phyloP scores from a whole-genome alignment of 768 basidiomycete species.

The Leccinum subtestaceum region DNA sequence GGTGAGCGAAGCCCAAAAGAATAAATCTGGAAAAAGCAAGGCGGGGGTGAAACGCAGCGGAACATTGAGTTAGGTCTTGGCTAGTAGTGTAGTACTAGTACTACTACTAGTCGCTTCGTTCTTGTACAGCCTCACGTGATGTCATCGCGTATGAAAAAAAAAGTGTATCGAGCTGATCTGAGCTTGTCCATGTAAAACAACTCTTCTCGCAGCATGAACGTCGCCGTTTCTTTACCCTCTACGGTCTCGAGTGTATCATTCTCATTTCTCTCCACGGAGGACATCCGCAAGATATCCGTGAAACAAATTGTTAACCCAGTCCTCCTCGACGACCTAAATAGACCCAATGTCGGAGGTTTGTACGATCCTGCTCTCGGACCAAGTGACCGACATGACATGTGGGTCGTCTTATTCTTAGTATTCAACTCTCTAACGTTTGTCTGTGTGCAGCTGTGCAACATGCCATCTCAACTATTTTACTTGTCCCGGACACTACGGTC shows the following conservation, averaged over 20 bases:
- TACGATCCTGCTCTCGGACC: conserved; percentile 97
- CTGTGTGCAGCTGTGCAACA: conserved; percentile 73
- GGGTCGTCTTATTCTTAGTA: conserved; percentile 33
- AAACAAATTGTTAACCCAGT: conserved; percentile 94
- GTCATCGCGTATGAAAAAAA: conserved; percentile 8
- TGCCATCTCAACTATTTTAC: conserved; percentile 90
- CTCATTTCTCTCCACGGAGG: conserved; percentile 84
- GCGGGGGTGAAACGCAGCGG: conserved; percentile 48
- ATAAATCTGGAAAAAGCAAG: conserved; percentile 62
- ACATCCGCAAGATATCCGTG: conserved; percentile 92
- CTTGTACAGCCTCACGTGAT: conserved; percentile 15
- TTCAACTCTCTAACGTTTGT: conserved; percentile 6
- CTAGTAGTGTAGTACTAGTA: neutral
- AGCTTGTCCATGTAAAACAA: conserved; percentile 3
- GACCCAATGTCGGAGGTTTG: conserved; percentile 87
- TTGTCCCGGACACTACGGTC: conserved; percentile 97
- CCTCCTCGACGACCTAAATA: conserved; percentile 89
- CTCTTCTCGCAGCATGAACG: conserved; percentile 62
- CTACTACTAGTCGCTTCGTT: neutral
- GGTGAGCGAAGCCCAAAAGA: conserved; percentile 88
- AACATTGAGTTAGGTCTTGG: conserved; percentile 34
- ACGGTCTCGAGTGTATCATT: conserved; percentile 84
- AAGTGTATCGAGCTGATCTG: conserved; percentile 12
- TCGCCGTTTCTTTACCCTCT: conserved; percentile 84
- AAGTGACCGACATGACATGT: conserved; percentile 87